Evolutionary conservation across 2,329 filamentous ascomycete genomes (phyloP).

Genomic region (Cyclaneusma minus): DNA sequence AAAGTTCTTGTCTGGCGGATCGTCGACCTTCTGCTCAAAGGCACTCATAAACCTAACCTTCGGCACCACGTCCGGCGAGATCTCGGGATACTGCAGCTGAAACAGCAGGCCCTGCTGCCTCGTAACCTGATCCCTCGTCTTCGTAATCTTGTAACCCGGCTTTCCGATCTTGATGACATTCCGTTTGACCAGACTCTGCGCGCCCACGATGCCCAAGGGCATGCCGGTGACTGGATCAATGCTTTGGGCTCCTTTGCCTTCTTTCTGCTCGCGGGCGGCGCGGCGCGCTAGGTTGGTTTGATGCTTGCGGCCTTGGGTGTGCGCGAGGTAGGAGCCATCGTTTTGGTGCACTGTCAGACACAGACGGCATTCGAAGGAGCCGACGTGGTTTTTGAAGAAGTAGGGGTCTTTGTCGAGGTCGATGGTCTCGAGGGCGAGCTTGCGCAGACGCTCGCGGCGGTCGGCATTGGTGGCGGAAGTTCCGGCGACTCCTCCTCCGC

Average conservation of each 20-base stretch:
- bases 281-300: conserved; percentile 95
- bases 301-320: conserved; percentile 97
- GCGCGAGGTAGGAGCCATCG: conserved; percentile 94
- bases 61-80: conserved; percentile 57
- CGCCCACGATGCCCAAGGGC: conserved; percentile 61
- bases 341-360: conserved; percentile 98
- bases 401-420: conserved; percentile 99
- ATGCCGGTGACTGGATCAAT: conserved; percentile 53
- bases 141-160: conserved; percentile 95
- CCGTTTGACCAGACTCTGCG: conserved; percentile 44
- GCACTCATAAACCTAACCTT: conserved; percentile 95
- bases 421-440: conserved; percentile 96
- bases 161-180: conserved; percentile 91
- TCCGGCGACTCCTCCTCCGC: conserved; percentile 90
- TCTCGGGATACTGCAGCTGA: conserved; percentile 90
- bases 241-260: conserved; percentile 52
- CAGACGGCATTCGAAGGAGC: conserved; percentile 92
- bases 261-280: conserved; percentile 87
- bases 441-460: conserved; percentile 89
- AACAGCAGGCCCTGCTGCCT: conserved; percentile 86
- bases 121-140: conserved; percentile 78
- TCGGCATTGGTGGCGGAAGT: conserved; percentile 89
- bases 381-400: conserved; percentile 99
- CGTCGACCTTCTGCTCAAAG: conserved; percentile 89
- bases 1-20: conserved; percentile 77